Evolutionary conservation across 73 alveolate genomes (phyloP).

Genomic region (Effrenium voratum): DNA sequence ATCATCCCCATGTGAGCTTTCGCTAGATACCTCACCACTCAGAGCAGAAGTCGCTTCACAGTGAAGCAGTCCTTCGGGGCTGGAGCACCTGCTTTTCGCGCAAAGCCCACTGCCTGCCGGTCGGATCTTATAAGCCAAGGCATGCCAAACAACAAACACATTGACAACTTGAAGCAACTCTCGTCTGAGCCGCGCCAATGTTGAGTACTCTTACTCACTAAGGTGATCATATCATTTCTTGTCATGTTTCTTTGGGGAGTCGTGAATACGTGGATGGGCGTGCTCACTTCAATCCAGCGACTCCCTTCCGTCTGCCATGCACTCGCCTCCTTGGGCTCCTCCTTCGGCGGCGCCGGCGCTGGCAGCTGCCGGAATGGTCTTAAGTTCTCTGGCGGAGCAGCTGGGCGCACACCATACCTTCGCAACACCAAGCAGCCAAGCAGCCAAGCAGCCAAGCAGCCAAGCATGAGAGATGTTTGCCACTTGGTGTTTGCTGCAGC

Average conservation of each 20-base stretch:
- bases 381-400: slow-evolving; percentile 4
- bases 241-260: neutral
- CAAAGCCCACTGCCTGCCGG: slow-evolving; percentile 54
- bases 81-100: slow-evolving; percentile 81
- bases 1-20: too few relatives aligned
- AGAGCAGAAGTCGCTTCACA: neutral
- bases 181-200: too few relatives aligned
- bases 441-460: too few relatives aligned
- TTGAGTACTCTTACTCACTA: too few relatives aligned
- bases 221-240: too few relatives aligned
- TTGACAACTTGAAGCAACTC: too few relatives aligned
- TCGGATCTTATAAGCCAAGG: too few relatives aligned
- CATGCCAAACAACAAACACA: too few relatives aligned
- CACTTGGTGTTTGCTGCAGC: neutral
- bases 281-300: neutral
- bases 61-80: slow-evolving; percentile 30
- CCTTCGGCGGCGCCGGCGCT: neutral
- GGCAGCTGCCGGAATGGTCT: neutral
- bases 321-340: slow-evolving; percentile 1
- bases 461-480: neutral
- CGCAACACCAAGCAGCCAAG: neutral
- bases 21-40: neutral
- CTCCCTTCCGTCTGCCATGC: neutral
- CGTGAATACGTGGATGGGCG: neutral
- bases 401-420: slow-evolving; percentile 64